phyloP scores from a whole-genome alignment of 177 flowering plant species.

The Vitis hybrid region DNA sequence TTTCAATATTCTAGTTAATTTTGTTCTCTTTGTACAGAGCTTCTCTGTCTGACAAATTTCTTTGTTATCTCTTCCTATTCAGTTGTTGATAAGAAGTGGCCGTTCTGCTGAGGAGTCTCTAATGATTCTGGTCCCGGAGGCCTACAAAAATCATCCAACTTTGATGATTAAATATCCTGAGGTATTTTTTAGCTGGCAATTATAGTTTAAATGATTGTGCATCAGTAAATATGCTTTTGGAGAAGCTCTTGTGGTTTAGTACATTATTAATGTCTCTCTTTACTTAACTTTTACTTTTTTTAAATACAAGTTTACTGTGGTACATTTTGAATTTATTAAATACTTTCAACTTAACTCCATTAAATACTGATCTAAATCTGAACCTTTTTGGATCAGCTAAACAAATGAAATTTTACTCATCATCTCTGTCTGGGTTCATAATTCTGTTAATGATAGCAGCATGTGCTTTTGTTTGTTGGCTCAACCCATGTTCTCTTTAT shows the following conservation, averaged over 20 bases:
- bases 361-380: background rate
- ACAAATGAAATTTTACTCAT: background rate
- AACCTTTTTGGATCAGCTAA: background rate
- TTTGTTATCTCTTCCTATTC: slow-evolving; percentile 16
- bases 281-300: background rate
- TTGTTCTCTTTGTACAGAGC: background rate
- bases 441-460: background rate
- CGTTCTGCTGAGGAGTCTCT: slow-evolving; percentile 91
- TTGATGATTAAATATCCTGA: slow-evolving; percentile 89
- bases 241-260: no score
- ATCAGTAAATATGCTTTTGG: background rate
- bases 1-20: no score
- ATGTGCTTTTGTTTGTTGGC: background rate
- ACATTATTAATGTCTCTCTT: no score
- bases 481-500: background rate
- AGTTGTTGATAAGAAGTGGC: slow-evolving; percentile 94
- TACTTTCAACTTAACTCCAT: background rate
- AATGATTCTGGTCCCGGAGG: slow-evolving; percentile 99
- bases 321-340: background rate
- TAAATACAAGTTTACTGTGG: background rate
- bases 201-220: background rate
- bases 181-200: slow-evolving; percentile 39
- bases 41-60: slow-evolving; percentile 3
- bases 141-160: slow-evolving; percentile 97
- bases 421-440: background rate